phyloP scores from a whole-genome alignment of 495 filamentous ascomycete genomes.

The Talaromyces ruber region DNA sequence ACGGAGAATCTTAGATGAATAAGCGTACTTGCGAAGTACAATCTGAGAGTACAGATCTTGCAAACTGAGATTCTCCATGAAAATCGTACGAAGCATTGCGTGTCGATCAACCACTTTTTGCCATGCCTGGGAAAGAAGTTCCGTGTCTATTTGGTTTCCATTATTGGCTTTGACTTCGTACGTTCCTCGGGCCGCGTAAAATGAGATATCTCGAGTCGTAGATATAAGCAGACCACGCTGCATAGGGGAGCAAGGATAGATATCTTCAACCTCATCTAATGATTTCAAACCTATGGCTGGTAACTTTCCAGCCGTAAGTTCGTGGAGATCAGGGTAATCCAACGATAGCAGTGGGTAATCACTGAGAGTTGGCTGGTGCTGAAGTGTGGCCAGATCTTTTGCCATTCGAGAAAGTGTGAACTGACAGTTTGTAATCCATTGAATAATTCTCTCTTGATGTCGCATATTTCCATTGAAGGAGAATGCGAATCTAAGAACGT shows the following conservation, averaged over 20 bases:
- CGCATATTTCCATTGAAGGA: conserved; percentile 52
- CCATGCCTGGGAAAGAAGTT: conserved; percentile 37
- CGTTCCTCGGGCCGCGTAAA: conserved; percentile 53
- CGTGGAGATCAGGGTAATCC: conserved; percentile 47
- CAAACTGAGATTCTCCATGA: conserved; percentile 37
- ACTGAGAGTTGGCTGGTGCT: conserved; percentile 47
- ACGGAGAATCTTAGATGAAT: conserved; percentile 19
- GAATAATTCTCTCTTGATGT: conserved; percentile 45
- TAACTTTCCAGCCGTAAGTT: conserved; percentile 33
- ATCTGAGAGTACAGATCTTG: conserved; percentile 40
- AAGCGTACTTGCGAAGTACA: conserved; percentile 34
- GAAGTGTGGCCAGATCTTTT: conserved; percentile 36
- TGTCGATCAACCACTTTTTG: conserved; percentile 39
- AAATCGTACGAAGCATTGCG: conserved; percentile 43
- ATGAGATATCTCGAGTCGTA: conserved; percentile 43
- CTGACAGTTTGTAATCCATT: conserved; percentile 54
- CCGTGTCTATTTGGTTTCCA: conserved; percentile 20
- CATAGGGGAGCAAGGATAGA: conserved; percentile 59
- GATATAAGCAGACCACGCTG: conserved; percentile 61
- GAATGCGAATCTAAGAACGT: conserved; percentile 54
- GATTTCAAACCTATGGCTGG: conserved; percentile 37
- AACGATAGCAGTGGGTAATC: conserved; percentile 56
- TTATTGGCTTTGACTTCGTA: conserved; percentile 43
- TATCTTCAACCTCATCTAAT: conserved; percentile 43
- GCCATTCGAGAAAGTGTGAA: conserved; percentile 43